Evolutionary conservation across 306 rosid species (phyloP).

Genomic region (Spatholobus suberectus): DNA sequence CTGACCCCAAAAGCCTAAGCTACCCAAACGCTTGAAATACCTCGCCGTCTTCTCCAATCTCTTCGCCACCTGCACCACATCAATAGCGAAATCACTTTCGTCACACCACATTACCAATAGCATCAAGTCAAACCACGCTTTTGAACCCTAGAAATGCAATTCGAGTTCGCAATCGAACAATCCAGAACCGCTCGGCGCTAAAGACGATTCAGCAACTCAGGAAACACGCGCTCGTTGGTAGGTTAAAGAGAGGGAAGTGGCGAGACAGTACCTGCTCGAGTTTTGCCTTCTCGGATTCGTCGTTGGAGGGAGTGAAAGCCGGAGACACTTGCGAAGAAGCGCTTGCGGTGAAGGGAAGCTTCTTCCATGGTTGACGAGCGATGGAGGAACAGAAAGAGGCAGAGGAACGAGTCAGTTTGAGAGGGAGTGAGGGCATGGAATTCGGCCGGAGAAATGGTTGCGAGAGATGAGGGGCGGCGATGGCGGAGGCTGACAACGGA

Average conservation of each 20-base stretch:
- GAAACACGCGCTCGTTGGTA: neutral
- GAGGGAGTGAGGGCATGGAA: slow-evolving; percentile 39
- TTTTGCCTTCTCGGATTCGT: slow-evolving; percentile 76
- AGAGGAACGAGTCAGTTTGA: slow-evolving; percentile 30
- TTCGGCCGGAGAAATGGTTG: slow-evolving; percentile 43
- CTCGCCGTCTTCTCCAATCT: slow-evolving; percentile 87
- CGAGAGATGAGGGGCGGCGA: slow-evolving; percentile 25
- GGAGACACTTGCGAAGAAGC: slow-evolving; percentile 67
- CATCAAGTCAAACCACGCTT: neutral
- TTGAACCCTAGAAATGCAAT: slow-evolving; percentile 36
- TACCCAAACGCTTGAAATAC: slow-evolving; percentile 91
- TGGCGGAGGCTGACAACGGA: slow-evolving; percentile 28
- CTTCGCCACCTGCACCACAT: slow-evolving; percentile 76
- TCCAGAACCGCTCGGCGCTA: neutral
- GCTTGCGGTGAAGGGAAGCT: slow-evolving; percentile 43
- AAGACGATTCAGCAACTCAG: neutral
- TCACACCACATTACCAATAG: slow-evolving; percentile 5
- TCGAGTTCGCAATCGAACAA: neutral
- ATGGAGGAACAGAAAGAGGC: slow-evolving; percentile 39
- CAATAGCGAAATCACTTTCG: neutral
- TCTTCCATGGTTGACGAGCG: slow-evolving; percentile 36
- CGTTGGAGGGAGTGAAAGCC: slow-evolving; percentile 51
- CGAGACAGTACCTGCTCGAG: slow-evolving; percentile 72
- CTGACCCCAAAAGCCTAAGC: slow-evolving; percentile 96
- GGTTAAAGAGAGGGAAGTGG: neutral